phyloP scores from a whole-genome alignment of 2,329 filamentous ascomycete genomes.

The Tolypocladium ovalisporum region DNA sequence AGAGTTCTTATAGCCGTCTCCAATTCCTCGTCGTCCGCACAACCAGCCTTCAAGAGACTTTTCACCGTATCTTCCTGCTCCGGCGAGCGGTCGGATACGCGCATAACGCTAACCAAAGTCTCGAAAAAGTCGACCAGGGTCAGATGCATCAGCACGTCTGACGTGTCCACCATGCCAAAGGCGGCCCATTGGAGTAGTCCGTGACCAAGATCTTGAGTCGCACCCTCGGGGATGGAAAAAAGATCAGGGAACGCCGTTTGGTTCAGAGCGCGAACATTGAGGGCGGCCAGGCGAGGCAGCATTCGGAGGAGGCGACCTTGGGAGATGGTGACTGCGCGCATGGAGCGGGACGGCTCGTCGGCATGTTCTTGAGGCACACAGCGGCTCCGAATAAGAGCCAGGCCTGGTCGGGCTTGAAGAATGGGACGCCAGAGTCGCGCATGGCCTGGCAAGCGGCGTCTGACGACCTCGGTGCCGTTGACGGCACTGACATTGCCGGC shows the following conservation, averaged over 20 bases:
- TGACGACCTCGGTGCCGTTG: slow-evolving; percentile 24
- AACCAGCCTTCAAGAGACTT: slow-evolving; percentile 30
- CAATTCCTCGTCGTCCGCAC: slow-evolving; percentile 25
- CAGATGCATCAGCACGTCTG: slow-evolving; percentile 38
- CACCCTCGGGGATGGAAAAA: slow-evolving; percentile 11
- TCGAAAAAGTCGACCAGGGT: slow-evolving; percentile 44
- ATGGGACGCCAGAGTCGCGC: slow-evolving; percentile 43
- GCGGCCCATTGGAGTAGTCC: slow-evolving; percentile 41
- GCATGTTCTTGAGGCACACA: slow-evolving; percentile 18
- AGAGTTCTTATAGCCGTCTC: slow-evolving; percentile 26
- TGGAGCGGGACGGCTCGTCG: slow-evolving; percentile 11
- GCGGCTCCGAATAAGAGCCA: slow-evolving; percentile 29
- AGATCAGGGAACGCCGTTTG: slow-evolving; percentile 24
- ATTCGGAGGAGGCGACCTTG: slow-evolving; percentile 42
- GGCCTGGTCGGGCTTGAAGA: slow-evolving; percentile 32
- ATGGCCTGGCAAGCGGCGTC: slow-evolving; percentile 33
- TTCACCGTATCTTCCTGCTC: slow-evolving; percentile 25
- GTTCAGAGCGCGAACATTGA: slow-evolving; percentile 32
- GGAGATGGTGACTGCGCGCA: slow-evolving; percentile 34
- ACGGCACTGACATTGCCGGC: slow-evolving; percentile 6
- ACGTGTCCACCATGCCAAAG: slow-evolving; percentile 37
- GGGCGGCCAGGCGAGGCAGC: slow-evolving; percentile 35
- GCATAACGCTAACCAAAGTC: slow-evolving; percentile 35
- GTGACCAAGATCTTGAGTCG: slow-evolving; percentile 13
- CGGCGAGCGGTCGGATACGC: slow-evolving; percentile 23